Percentiles rank a stretch among this genome's conserved stretches.
phyloP scores from a whole-genome alignment of 176 grass and related monocot genomes.

The Oryza punctata region DNA sequence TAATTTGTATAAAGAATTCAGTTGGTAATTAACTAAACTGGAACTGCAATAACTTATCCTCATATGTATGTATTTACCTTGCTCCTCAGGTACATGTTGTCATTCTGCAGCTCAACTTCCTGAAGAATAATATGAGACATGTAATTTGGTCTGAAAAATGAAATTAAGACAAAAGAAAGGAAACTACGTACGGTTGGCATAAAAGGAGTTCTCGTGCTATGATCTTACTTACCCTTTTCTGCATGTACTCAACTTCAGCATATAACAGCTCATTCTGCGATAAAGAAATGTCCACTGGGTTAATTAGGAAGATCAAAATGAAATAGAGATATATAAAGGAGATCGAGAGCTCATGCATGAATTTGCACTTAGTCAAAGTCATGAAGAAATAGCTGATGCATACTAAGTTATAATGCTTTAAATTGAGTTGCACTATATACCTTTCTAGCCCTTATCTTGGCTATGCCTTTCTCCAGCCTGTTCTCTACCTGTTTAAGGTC shows the following conservation, averaged over 20 bases:
- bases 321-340: not conserved
- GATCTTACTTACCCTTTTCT: constrained; percentile 57
- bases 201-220: not conserved
- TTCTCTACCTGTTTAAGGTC: constrained; percentile 74
- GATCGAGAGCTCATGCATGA: not conserved
- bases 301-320: not conserved
- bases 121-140: constrained; percentile 26
- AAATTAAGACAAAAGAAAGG: not conserved
- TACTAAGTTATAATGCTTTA: not conserved
- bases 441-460: constrained; percentile 89
- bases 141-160: not conserved
- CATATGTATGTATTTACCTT: constrained; percentile 51
- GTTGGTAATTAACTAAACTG: not conserved
- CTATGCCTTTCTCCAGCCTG: constrained; percentile 71
- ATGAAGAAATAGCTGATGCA: not conserved
- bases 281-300: constrained; percentile 5
- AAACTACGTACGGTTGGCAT: not conserved
- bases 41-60: not conserved
- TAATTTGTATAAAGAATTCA: too few species aligned
- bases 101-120: constrained; percentile 71
- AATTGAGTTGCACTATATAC: constrained; percentile 37
- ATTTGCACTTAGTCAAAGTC: not conserved
- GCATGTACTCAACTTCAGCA: constrained; percentile 62
- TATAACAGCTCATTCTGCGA: constrained; percentile 76
- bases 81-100: constrained; percentile 69